Evolutionary conservation across 2,329 filamentous ascomycete genomes (phyloP), one percentile per base, ranked within the genome.

Genomic region (Fusarium solani-melongenae): DNA sequence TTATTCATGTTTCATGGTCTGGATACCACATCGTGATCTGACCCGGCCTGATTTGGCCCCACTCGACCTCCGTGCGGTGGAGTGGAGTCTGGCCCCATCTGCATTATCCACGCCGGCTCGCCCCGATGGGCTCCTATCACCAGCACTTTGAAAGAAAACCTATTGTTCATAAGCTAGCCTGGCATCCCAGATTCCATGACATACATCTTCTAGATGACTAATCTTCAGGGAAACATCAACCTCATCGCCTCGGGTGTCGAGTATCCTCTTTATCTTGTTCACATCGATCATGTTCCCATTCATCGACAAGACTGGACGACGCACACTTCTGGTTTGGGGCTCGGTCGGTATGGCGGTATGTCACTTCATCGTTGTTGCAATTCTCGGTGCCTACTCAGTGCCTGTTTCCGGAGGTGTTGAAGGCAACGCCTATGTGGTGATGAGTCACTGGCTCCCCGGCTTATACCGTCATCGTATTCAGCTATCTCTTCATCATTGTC

Each of bases 261-360:
- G 77, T 88, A 88, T 67, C 15, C 83, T 88, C 51, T 87, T 87
- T 75, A 81, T 87, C 39, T 79, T 84, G 38, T 87, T 86, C 34
- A 88, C 85, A 2, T 81, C 84, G 4, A 71, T 84, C 58, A 85
- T 86, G 76, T 85, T 88, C 64, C 83, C 86, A 33, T 85, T 84
- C 69, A 87, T 88, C 58, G 87, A 88, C 69, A 82, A 79, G 17
- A 84, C 86, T n/a, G 90, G 90, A 31, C 86, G 91, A 67, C 91
- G 90, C 67, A 88, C 88, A 71, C 83, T 92, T 57, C 87, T 92
- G 71, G 89, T 92, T 67, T 83, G 85, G n/a, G 90, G 91, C 75
- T 88, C 84, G 39, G 82, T 92, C 41, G 89, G 89, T 24, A 92
- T 92, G 91, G 88, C 85, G 11, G 70, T 89, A 9, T 91, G 85